Base-by-base conservation (phyloP, 2,329 filamentous ascomycete genomes). In the Exophiala mesophila region DNA sequence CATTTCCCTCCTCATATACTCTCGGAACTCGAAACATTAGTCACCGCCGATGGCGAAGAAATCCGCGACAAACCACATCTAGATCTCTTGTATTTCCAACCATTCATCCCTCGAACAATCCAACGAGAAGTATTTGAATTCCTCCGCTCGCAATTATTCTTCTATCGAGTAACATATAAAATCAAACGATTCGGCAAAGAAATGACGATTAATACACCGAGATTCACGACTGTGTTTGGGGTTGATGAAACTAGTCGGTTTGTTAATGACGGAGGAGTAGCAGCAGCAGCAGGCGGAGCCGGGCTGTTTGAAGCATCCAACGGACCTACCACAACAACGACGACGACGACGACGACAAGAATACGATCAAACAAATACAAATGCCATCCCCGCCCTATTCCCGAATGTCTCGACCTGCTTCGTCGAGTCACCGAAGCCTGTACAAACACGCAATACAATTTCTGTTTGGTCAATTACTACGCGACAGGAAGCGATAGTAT, bases 401-500 rank as follows among this genome's bases (percentile, higher is more conserved):
- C 85, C 0, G 64, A 74, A 41, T 88, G 83, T 54, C 72, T 90
- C 0, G 76, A 85, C 28, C 62, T 71, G 4, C 70, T 90, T 5
- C 75, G 80, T 7, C 65, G 62, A 23, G 70, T 78, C 7, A 79
- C 83, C 1, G 83, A 90, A 61, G 70, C 72, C 3, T 76, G 77
- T 0, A 85, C 82, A 1, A 73, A 72, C n/a, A 76, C 77, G 55
- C 72, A 58, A 1, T 90, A 83, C 64, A 90, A 90, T 59, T 87
- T 89, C 59, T 85, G 81, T 46, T 72, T 90, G 1, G 83, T 90
- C 3, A 90, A 90, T 57, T 90, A 90, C 65, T 90, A 90, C 58
- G 81, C 82, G n/a, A 77, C 76, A 3, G 85, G 85, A 0, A 68
- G 77, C 4, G 85, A 90, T 60, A 86, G 82, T 53, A 90, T 90